These are phyloP conservation scores for Aspergillus pseudotamarii DNA, from an alignment of 2,329 filamentous ascomycete species.

Conservation along the genomic window DNA sequence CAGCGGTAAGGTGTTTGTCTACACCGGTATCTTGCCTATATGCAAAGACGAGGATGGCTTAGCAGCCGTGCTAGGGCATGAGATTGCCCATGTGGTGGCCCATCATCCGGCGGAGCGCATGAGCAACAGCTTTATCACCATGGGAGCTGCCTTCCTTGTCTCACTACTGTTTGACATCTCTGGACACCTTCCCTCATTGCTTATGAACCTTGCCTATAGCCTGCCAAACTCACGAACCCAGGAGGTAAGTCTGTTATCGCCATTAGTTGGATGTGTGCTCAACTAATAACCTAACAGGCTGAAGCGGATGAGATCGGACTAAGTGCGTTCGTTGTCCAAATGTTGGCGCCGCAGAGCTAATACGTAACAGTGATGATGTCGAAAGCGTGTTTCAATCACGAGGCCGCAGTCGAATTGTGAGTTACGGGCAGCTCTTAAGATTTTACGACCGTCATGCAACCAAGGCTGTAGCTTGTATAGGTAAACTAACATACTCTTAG, in stretches of 20 bases:
- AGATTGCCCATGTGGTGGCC: conserved; percentile 66
- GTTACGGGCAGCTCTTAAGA: conserved; percentile 21
- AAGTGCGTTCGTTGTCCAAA: conserved; percentile 31
- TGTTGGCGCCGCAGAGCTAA: conserved; percentile 17
- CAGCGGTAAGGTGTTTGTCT: conserved; percentile 66
- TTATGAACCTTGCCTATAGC: conserved; percentile 54
- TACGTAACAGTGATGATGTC: conserved; percentile 60
- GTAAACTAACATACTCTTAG: conserved; percentile 24
- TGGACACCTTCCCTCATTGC: conserved; percentile 39
- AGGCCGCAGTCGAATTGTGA: conserved; percentile 56
- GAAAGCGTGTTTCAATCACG: conserved; percentile 61
- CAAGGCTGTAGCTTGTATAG: neutral
- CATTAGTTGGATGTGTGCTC: neutral
- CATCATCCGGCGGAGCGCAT: conserved; percentile 59
- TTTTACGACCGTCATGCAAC: neutral
- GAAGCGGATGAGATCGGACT: conserved; percentile 67
- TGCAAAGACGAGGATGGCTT: conserved; percentile 60
- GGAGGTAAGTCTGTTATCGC: conserved; percentile 44
- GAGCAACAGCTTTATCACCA: conserved; percentile 45
- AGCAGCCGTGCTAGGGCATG: conserved; percentile 64
- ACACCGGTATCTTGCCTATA: conserved; percentile 62
- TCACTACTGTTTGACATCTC: conserved; percentile 45
- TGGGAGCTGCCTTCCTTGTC: conserved; percentile 31
- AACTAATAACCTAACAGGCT: conserved; percentile 34
- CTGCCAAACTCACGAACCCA: conserved; percentile 60